These are phyloP conservation scores for Kwoniella europaea DNA, from an alignment of 768 basidiomycete genomes.

Conservation along the genomic window DNA sequence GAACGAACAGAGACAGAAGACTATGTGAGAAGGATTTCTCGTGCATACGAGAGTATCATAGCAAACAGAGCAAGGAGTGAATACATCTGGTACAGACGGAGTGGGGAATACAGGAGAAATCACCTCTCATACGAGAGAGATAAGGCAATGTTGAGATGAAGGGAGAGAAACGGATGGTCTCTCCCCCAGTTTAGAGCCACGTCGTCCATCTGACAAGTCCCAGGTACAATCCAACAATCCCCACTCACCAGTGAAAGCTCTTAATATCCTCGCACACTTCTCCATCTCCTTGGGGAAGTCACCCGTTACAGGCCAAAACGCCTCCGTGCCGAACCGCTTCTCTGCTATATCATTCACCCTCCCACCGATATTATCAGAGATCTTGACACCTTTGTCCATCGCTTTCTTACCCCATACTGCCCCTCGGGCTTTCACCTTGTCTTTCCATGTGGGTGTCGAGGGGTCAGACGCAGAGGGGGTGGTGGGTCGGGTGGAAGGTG, in stretches of 20 bases:
- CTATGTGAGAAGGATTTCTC: too few relatives aligned
- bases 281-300: slow-evolving; percentile 58
- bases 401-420: slow-evolving; percentile 50
- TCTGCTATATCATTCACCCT: slow-evolving; percentile 53
- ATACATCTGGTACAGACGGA: too few relatives aligned
- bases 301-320: slow-evolving; percentile 56
- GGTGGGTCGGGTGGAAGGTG: slow-evolving; percentile 5
- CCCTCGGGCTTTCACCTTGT: slow-evolving; percentile 37
- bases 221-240: neutral
- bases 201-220: neutral
- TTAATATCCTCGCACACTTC: slow-evolving; percentile 54
- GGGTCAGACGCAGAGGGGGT: neutral
- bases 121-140: too few relatives aligned
- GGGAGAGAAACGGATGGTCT: too few relatives aligned
- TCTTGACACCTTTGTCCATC: slow-evolving; percentile 47
- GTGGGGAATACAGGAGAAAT: too few relatives aligned
- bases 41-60: too few relatives aligned
- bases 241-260: slow-evolving; percentile 56
- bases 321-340: slow-evolving; percentile 56
- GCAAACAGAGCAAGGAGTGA: too few relatives aligned
- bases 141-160: too few relatives aligned
- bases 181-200: too few relatives aligned
- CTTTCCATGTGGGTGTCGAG: slow-evolving; percentile 33
- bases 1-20: too few relatives aligned
- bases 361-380: slow-evolving; percentile 52